Percentiles rank a stretch among this genome's conserved stretches.
These are phyloP conservation scores for Pinus taeda DNA, from an alignment of 75 land plant species.

Conservation along the genomic window DNA sequence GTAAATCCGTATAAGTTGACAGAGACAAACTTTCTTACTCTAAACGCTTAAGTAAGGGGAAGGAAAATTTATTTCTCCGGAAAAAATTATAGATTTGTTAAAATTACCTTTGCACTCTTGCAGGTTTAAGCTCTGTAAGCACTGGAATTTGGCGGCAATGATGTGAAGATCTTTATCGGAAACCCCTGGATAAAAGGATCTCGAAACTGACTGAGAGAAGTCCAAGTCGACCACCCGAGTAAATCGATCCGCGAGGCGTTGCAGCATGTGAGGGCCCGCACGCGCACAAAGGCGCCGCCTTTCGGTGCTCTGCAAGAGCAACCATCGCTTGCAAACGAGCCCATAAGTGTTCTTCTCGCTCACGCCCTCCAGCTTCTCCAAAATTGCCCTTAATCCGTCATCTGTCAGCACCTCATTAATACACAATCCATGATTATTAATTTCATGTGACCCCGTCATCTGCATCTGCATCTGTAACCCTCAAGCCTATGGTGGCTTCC, in stretches of 20 bases:
- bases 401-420: slow-evolving; percentile 71
- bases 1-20: too few relatives aligned
- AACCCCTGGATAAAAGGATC: slow-evolving; percentile 88
- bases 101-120: slow-evolving; percentile 67
- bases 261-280: slow-evolving; percentile 82
- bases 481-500: too few relatives aligned
- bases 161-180: slow-evolving; percentile 64
- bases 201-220: slow-evolving; percentile 58
- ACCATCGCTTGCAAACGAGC: slow-evolving; percentile 91
- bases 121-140: slow-evolving; percentile 40
- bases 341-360: slow-evolving; percentile 69
- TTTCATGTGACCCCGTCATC: too few relatives aligned
- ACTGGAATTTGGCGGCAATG: slow-evolving; percentile 45
- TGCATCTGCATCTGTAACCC: too few relatives aligned
- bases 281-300: slow-evolving; percentile 60
- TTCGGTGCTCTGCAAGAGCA: slow-evolving; percentile 71
- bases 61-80: too few relatives aligned
- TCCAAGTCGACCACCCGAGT: slow-evolving; percentile 56
- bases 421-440: too few relatives aligned
- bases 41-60: too few relatives aligned
- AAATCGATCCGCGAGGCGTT: slow-evolving; percentile 68
- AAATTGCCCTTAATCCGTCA: slow-evolving; percentile 59
- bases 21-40: too few relatives aligned
- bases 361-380: slow-evolving; percentile 39
- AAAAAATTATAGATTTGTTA: too few relatives aligned